Evolutionary conservation across 805 yeast genomes (phyloP), one percentile per base, ranked within the genome.

Genomic region (Zygosaccharomyces bisporus): DNA sequence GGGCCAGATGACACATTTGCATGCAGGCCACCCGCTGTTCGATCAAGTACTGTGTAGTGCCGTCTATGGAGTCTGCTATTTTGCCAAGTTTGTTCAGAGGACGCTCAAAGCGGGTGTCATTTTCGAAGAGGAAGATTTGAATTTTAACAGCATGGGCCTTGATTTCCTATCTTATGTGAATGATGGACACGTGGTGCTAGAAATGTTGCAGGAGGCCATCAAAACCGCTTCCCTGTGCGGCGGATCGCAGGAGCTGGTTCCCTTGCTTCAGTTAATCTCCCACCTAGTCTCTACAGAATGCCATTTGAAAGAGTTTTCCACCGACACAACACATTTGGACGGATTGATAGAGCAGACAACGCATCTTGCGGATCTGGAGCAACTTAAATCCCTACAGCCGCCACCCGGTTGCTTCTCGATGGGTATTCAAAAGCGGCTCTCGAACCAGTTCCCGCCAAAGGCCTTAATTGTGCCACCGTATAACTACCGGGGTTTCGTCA

Each of bases 121-220:
- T 8, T 78, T 76, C 50, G 88, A 84, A 56, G 93, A 83, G 55
- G 93, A 85, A 57, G 95, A 86, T 63, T 65, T 85, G 24, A 80
- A 80, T 44, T 76, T 83, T 1, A 77, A 82, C 52, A 71, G 72
- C 10, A 78, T 82, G 80, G 80, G 79, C 30, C 70, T 72, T 55
- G 70, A 73, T 48, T 65, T 73, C 30, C 67, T 69, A 2, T 54
- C 66, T 51, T 41, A 40, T 24, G 38, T 55, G 12, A 50, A 62
- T 13, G 47, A 40, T 2, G 44, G 60, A 2, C 48, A 47, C 8
- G 53, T 47, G n/a, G 44, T 69, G 3, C 3, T 55, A 4, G 25
- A 35, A 0, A 60, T 60, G 8, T 37, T 80, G 5, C 60, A 67
- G 3, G 47, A 46, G 6, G 56, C 75, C 1, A 57, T 71, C 1